Evolutionary conservation across 331 rosid species (phyloP), one percentile per base, ranked within the genome.

Genomic region (Pyracantha coccinea): DNA sequence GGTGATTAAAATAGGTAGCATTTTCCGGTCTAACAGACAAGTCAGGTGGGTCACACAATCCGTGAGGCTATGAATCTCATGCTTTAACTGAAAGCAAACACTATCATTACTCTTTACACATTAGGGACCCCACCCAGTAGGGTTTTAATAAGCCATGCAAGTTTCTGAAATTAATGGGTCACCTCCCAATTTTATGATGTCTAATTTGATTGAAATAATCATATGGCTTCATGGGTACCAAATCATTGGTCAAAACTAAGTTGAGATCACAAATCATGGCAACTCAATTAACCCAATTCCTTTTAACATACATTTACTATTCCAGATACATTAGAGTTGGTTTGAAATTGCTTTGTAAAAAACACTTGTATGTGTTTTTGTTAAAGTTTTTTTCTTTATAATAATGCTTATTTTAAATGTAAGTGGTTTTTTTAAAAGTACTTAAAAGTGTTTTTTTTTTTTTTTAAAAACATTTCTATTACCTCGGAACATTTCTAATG

Each of bases 11-110:
- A 41, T 38, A 38, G 13, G 44, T 38, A 4, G 44, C 32, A 55
- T 32, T 58, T 35, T 23, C 27, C 20, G 60, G 27, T 38, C 53
- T 52, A 65, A 54, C 57, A n/a, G 13, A 13, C 66, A 6, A 20
- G 72, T 69, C 74, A 32, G 62, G 62, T 4, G 50, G 73, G 27
- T 17, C 27, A 59, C 11, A 21, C 69, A 38, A 8, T 65, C 62
- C 8, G 4, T 25, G 10, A 28, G 29, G 11, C 31, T 33, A 81
- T 6, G 20, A 71, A 63, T 62, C 64, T 53, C 33, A 35, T 79
- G 78, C 84, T 79, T 82, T 44, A 65, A 69, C 80, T 57, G 66
- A 85, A 82, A 74, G 81, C 77, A 17, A 72, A 63, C 41, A 31
- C 2, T 19, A 52, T 78, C 54, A 61, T 61, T 77, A 24, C 47